Evolutionary conservation across 2,329 filamentous ascomycete genomes (phyloP).

Genomic region (Septoria petroselini): DNA sequence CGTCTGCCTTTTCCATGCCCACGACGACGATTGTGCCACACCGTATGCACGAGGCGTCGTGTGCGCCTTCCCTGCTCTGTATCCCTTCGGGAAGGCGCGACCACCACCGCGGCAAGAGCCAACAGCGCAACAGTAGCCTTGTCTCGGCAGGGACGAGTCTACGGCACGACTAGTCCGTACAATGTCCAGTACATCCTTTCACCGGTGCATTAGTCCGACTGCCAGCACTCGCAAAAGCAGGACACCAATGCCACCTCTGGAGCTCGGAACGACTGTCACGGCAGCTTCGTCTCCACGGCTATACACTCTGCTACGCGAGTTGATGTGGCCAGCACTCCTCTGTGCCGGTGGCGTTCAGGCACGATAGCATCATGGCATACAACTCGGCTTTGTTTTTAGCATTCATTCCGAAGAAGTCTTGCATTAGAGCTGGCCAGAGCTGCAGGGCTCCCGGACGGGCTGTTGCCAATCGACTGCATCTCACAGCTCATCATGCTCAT

Average conservation of each 20-base stretch:
- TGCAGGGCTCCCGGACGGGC: not conserved
- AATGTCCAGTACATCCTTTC: not conserved
- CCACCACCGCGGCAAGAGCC: slow-evolving; percentile 1
- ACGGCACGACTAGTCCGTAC: not conserved
- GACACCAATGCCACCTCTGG: too few relatives aligned
- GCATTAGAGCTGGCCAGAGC: slow-evolving; percentile 1
- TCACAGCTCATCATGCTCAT: not conserved
- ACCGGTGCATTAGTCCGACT: too few relatives aligned
- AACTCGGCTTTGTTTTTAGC: slow-evolving; percentile 1
- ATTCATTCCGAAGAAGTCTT: not conserved
- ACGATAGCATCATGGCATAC: not conserved
- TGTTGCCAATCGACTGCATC: not conserved
- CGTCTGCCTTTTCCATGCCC: not conserved
- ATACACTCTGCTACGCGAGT: not conserved
- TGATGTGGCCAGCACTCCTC: not conserved
- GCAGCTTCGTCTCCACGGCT: too few relatives aligned
- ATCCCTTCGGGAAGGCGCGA: not conserved
- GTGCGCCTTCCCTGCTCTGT: not conserved
- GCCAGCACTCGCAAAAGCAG: too few relatives aligned
- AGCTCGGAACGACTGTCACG: too few relatives aligned
- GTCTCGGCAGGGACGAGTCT: not conserved
- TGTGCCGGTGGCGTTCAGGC: not conserved
- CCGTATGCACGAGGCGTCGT: not conserved
- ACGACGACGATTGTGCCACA: too few relatives aligned
- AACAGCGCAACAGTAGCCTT: not conserved